Base-by-base conservation (phyloP, 164 flowering plant species). In the Vitis labrusca region DNA sequence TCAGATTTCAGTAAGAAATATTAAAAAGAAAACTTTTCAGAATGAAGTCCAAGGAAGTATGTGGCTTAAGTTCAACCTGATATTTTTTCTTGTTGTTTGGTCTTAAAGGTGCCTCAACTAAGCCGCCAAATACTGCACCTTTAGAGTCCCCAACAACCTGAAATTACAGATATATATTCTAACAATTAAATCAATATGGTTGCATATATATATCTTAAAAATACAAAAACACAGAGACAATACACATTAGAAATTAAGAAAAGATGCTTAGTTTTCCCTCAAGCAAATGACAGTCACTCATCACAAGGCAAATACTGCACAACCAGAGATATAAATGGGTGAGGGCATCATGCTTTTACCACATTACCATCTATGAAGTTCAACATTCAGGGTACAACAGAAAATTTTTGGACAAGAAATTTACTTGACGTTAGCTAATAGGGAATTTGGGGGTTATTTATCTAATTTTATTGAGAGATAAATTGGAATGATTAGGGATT, bases 91-190 rank as follows among this genome's bases (percentile, higher is more conserved):
- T 82, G 74, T 64, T 89, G 63, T 88, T 78, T 64, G 97, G 84
- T 74, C 65, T 82, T 54, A 96, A 69, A 17, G 99, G 99, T 69
- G 95, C 97, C 80, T 96, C 99, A 71, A 96, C 91, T 75, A 93
- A 78, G 48, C 98, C 97, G 73, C 99, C 99, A 85, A 96, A 96
- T 23, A 89, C 84, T 51, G 94, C 91, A 76, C 97, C 99, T 68
- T 85, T 85, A 60, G 77, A 78, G 76, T 96, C 99, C 67, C 98
- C 97, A 75, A 93, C 91, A 79, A 93, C 97, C 99, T 94, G 58
- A 47, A 66, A 71, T 51, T n/a, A 14, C 10, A 68, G 10, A 30
- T 64, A 27, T 5, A 63, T 7, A 64, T 14, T 9, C 14, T 30
- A 11, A 60, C 27, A 5, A n/a, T 11, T 17, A 61, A 61, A 3